phyloP scores from a whole-genome alignment of 768 basidiomycete genomes.

The Phaffia tasmanica region DNA sequence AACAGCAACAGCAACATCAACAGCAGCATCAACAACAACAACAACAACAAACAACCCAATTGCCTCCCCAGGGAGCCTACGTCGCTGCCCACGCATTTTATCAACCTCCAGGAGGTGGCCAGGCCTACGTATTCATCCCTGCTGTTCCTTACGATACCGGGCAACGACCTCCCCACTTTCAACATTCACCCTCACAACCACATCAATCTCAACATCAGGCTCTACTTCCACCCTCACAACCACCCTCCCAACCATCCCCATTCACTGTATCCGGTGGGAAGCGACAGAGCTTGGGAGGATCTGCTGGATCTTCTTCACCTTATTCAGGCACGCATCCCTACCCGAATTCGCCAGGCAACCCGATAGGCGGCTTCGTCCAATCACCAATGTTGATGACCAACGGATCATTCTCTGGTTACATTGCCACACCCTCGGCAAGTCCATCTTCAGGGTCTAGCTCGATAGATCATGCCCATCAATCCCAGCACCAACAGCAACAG shows the following conservation, averaged over 20 bases:
- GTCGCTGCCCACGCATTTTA: constrained; percentile 4
- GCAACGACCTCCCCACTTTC: constrained; percentile 3
- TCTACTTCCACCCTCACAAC: constrained; percentile 3
- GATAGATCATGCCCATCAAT: no score
- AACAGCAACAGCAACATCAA: no score
- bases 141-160: constrained; percentile 12
- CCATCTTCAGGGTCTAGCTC: no score
- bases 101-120: neutral
- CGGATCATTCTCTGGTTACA: neutral
- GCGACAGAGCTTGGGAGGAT: no score
- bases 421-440: neutral
- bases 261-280: neutral
- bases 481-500: neutral
- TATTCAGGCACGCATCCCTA: constrained; percentile 9
- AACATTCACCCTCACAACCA: neutral
- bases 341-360: no score
- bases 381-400: neutral
- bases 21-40: no score
- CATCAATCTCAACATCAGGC: constrained; percentile 4
- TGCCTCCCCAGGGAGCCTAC: constrained; percentile 10
- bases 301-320: neutral
- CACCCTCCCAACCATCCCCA: neutral
- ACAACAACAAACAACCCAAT: no score
- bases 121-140: constrained; percentile 22
- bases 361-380: no score